A percentile compares a stretch with the other conserved stretches of the same genome.
These are phyloP conservation scores for Lactarius indigo DNA, from an alignment of 768 basidiomycete genomes.

Conservation along the genomic window DNA sequence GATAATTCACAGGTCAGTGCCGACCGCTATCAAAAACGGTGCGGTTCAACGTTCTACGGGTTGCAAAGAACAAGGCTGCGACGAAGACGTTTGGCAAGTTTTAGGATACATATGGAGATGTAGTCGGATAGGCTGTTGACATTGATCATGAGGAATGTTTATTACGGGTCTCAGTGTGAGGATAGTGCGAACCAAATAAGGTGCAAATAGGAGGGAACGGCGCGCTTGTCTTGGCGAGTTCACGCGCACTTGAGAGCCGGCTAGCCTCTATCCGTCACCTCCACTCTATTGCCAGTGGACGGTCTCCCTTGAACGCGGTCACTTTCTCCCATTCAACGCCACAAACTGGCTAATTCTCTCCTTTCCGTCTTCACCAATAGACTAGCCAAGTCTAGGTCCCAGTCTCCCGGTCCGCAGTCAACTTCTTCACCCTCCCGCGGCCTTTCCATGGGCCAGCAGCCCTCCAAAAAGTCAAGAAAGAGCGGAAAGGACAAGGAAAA, in stretches of 20 bases:
- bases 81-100: constrained; percentile 95
- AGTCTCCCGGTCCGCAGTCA: constrained; percentile 56
- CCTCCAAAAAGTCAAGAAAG: constrained; percentile 79
- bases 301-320: constrained; percentile 2
- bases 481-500: constrained; percentile 65
- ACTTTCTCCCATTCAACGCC: constrained; percentile 16
- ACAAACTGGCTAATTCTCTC: constrained; percentile 79
- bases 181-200: constrained; percentile 21
- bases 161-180: constrained; percentile 3
- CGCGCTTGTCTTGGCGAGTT: constrained; percentile 3
- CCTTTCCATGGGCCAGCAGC: constrained; percentile 75
- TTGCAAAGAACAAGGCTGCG: constrained; percentile 88
- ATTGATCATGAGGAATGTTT: constrained; percentile 29
- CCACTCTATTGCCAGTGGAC: constrained; percentile 5
- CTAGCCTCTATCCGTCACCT: constrained; percentile 9
- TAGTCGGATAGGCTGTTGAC: constrained; percentile 30
- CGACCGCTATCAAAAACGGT: constrained; percentile 98
- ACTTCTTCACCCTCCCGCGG: constrained; percentile 37
- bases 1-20: constrained; percentile 74
- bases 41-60: constrained; percentile 98
- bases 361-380: constrained; percentile 72
- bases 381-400: constrained; percentile 66
- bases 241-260: constrained; percentile 1
- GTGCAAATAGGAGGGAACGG: constrained; percentile 16
- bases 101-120: constrained; percentile 37